phyloP scores from a whole-genome alignment of 805 yeast genomes.

The Spathaspora gorwiae region DNA sequence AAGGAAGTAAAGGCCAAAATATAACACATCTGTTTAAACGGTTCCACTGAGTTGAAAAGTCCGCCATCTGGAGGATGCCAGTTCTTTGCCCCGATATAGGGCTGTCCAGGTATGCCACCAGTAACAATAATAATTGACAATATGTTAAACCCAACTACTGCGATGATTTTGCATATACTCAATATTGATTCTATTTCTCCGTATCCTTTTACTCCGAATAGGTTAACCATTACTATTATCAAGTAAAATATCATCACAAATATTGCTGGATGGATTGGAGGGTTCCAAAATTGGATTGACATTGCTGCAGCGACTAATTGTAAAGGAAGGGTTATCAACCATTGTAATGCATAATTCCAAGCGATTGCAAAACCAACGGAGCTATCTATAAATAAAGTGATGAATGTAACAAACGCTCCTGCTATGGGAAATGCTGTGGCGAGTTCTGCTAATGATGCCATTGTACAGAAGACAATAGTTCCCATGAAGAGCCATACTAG shows the following conservation, averaged over 20 bases:
- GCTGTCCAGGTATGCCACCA: constrained; percentile 56
- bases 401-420: constrained; percentile 62
- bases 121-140: constrained; percentile 50
- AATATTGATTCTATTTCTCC: constrained; percentile 66
- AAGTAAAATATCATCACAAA: constrained; percentile 54
- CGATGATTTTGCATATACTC: constrained; percentile 50
- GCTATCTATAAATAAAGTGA: constrained; percentile 53
- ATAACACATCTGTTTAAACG: constrained; percentile 59
- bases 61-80: constrained; percentile 57
- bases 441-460: constrained; percentile 56
- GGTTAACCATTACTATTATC: constrained; percentile 46
- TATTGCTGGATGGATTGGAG: constrained; percentile 42
- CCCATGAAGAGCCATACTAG: constrained; percentile 54
- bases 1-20: constrained; percentile 60
- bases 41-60: constrained; percentile 33
- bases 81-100: constrained; percentile 54
- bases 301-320: constrained; percentile 35
- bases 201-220: constrained; percentile 62
- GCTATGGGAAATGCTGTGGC: constrained; percentile 60
- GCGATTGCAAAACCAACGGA: constrained; percentile 64
- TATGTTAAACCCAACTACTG: constrained; percentile 56
- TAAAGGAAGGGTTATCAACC: constrained; percentile 33
- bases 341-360: constrained; percentile 40
- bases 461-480: constrained; percentile 50
- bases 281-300: constrained; percentile 29